Evolutionary conservation across 2,329 filamentous ascomycete genomes (phyloP).

Genomic region (Lecanoromycetidae sp.): DNA sequence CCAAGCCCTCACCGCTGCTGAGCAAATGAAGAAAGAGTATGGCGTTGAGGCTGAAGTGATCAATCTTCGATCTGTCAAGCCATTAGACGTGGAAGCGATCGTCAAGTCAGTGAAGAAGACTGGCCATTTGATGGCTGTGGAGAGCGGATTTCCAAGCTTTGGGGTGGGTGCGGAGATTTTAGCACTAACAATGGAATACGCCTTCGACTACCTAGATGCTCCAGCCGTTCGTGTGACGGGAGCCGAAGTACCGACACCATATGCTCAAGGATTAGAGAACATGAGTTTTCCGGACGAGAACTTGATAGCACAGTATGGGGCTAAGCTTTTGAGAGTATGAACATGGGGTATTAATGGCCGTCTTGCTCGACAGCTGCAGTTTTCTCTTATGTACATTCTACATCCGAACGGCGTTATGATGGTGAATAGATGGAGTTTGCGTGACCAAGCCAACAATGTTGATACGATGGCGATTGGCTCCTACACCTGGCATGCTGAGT

Average conservation of each 20-base stretch:
- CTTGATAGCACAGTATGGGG: constrained; percentile 76
- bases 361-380: neutral
- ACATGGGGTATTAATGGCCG: neutral
- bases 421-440: too few species aligned
- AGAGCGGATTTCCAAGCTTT: constrained; percentile 92
- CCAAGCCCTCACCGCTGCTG: constrained; percentile 76
- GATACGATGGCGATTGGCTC: neutral
- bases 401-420: too few species aligned
- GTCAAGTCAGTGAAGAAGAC: constrained; percentile 99
- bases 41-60: constrained; percentile 92
- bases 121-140: constrained; percentile 75
- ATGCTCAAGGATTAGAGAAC: constrained; percentile 84
- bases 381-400: neutral
- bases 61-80: constrained; percentile 96
- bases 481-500: neutral
- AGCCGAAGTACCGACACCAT: constrained; percentile 93
- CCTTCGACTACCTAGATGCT: constrained; percentile 91
- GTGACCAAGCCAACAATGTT: too few species aligned
- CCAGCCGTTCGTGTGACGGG: constrained; percentile 90
- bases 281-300: constrained; percentile 88
- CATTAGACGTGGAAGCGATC: constrained; percentile 87
- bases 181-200: constrained; percentile 92
- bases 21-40: constrained; percentile 90
- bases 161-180: constrained; percentile 89
- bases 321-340: constrained; percentile 72